A percentile compares a stretch with the other conserved stretches of the same genome.
Evolutionary conservation across 2,329 filamentous ascomycete genomes (phyloP).

Genomic region (Cyphellophora attinorum): DNA sequence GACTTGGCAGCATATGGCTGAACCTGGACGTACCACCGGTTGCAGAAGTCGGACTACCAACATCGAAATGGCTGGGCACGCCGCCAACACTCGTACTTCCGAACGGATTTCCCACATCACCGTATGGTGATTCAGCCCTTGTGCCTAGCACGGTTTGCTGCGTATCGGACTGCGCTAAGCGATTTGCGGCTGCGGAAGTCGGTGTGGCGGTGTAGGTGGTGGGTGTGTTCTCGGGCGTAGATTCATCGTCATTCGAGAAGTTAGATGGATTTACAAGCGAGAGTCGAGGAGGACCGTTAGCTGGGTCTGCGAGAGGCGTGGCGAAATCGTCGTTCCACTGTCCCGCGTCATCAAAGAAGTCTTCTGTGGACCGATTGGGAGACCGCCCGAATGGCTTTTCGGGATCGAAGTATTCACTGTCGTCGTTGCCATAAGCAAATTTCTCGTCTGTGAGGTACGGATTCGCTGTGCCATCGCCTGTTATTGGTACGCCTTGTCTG

Average conservation of each 20-base stretch:
- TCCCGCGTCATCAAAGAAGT: too few relatives aligned
- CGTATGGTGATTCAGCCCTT: constrained; percentile 15
- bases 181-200: constrained; percentile 12
- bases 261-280: constrained; percentile 18
- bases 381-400: constrained; percentile 12
- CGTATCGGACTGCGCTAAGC: constrained; percentile 3
- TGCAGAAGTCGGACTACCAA: background rate
- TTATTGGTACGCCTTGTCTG: too few relatives aligned
- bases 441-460: constrained; percentile 17
- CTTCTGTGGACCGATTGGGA: too few relatives aligned
- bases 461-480: too few relatives aligned
- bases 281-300: constrained; percentile 11
- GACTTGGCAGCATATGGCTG: constrained; percentile 10
- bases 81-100: constrained; percentile 12
- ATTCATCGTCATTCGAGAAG: constrained; percentile 13
- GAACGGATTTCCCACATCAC: constrained; percentile 18
- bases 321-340: background rate
- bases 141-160: background rate
- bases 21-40: constrained; percentile 8
- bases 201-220: constrained; percentile 15
- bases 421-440: too few relatives aligned
- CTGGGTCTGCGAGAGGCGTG: background rate
- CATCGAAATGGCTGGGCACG: constrained; percentile 16
- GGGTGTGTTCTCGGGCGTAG: constrained; percentile 10
- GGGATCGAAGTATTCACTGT: too few relatives aligned